A percentile compares a stretch with the other conserved stretches of the same genome.
Evolutionary conservation across 23 red algal species (phyloP).

Genomic region (Cyanidiococcus yangmingshanensis): DNA sequence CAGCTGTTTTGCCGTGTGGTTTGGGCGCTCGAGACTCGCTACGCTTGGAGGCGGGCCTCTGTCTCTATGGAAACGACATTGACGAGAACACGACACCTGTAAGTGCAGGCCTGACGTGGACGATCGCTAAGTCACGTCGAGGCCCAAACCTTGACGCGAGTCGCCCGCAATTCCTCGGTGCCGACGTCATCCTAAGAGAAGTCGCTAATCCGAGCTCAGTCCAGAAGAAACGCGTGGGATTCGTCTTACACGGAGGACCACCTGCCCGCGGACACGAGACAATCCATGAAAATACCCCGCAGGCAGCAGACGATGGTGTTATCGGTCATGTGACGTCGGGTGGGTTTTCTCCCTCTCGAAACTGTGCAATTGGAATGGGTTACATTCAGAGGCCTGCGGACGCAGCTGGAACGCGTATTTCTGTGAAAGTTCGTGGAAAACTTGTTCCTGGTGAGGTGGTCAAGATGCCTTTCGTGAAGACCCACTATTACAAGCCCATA

Average conservation of each 20-base stretch:
- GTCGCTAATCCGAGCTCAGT: slow-evolving; percentile 43
- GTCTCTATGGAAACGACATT: slow-evolving; percentile 96
- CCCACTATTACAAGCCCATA: slow-evolving; percentile 46
- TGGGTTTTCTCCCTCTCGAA: slow-evolving; percentile 56
- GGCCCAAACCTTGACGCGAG: slow-evolving; percentile 38
- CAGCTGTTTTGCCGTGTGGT: slow-evolving; percentile 52
- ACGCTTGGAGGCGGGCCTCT: slow-evolving; percentile 85
- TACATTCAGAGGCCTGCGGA: slow-evolving; percentile 74
- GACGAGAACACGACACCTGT: slow-evolving; percentile 90
- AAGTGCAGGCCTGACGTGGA: slow-evolving; percentile 74
- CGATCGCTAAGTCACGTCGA: slow-evolving; percentile 72
- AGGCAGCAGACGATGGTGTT: slow-evolving; percentile 25
- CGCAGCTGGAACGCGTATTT: slow-evolving; percentile 54
- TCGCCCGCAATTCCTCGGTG: slow-evolving; percentile 50
- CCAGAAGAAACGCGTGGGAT: slow-evolving; percentile 45
- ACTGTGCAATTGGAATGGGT: slow-evolving; percentile 82
- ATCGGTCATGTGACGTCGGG: slow-evolving; percentile 75
- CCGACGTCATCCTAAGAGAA: slow-evolving; percentile 58
- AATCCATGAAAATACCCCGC: slow-evolving; percentile 15
- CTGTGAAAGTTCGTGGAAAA: slow-evolving; percentile 53
- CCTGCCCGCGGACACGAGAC: slow-evolving; percentile 44
- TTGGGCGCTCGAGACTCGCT: slow-evolving; percentile 82
- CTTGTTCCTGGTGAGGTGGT: slow-evolving; percentile 38
- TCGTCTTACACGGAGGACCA: slow-evolving; percentile 72
- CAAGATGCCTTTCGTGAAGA: slow-evolving; percentile 81